Base-by-base conservation (phyloP, 345 rosid genomes). In the Lagerstroemia speciosa region DNA sequence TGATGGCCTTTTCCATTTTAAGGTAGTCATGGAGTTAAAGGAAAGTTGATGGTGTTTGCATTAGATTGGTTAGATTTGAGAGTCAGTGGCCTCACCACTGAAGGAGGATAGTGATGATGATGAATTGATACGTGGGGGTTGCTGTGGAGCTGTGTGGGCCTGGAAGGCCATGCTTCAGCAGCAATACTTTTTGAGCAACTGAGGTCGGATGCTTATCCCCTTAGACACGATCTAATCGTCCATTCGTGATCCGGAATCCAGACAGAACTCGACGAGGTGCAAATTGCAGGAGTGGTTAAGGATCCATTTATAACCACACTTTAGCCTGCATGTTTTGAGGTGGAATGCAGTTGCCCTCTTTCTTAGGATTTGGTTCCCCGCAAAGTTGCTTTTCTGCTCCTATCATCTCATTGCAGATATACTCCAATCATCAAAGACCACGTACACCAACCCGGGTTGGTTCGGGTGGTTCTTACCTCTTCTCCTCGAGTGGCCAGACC, bases 391-490 rank as follows among this genome's bases (percentile, higher is more conserved):
- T 50, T 50, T 19, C 22, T 50, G 55, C 24, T 50, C 24, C 3
- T 50, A 50, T 50, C 55, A 50, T 50, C 55, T 50, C n/a, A 50
- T 50, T 22, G n/a, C 55, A 50, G n/a, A n/a, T n/a, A n/a, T n/a
- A n/a, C n/a, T 50, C 55, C n/a, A 50, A 6, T 50, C 4, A 17
- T 12, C 12, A 50, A 50, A 17, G 52, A 46, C 16, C 52, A 46
- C 17, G 19, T 17, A 17, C 16, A 50, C 19, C 26, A 50, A 50
- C 22, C 5, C 19, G n/a, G 0, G 22, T 19, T 50, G 2, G 3
- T 50, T 5, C 8, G 15, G 11, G 46, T 41, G 17, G 11, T 15
- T 10, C 15, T 7, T 15, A 41, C 11, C 46, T 41, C 46, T 41
- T 15, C 17, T 15, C 11, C 46, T 41, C 46, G 8, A n/a, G n/a